A percentile compares a stretch with the other conserved stretches of the same genome.
Evolutionary conservation across 2,329 filamentous ascomycete genomes (phyloP).

Genomic region (Fusarium udum): DNA sequence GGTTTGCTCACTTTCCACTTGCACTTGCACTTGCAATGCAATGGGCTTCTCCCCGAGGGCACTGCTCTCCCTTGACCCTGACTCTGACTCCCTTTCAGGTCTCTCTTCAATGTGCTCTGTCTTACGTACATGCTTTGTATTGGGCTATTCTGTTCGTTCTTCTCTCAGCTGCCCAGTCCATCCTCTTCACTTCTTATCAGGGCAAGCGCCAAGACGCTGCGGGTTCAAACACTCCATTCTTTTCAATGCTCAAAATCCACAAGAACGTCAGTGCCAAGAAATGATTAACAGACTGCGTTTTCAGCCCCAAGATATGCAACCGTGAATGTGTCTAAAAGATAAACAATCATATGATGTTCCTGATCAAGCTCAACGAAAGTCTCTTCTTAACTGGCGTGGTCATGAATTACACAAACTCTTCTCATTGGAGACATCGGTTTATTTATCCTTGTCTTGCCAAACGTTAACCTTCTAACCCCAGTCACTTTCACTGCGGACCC

Average conservation of each 20-base stretch:
- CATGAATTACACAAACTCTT: neutral
- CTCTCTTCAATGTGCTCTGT: neutral
- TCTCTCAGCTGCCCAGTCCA: neutral
- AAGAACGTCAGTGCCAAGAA: conserved; percentile 7
- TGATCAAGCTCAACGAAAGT: neutral
- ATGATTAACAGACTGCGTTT: neutral
- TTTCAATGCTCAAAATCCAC: neutral
- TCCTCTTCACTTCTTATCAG: neutral
- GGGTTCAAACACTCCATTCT: neutral
- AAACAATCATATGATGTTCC: neutral
- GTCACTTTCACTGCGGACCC: neutral
- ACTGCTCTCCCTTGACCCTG: conserved; percentile 13
- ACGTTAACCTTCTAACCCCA: conserved; percentile 1
- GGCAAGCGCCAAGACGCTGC: conserved; percentile 5
- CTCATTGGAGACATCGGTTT: neutral
- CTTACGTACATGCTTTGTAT: neutral
- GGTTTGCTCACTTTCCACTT: neutral
- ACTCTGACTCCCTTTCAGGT: conserved; percentile 14
- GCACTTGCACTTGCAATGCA: neutral
- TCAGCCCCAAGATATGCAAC: neutral
- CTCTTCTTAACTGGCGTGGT: neutral
- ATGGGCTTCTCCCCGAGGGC: neutral
- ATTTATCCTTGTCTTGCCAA: conserved; percentile 7
- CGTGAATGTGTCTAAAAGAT: neutral
- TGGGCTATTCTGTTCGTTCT: neutral